Base-by-base conservation (phyloP, 2,329 filamentous ascomycete genomes). In the Aureobasidium melanogenum region DNA sequence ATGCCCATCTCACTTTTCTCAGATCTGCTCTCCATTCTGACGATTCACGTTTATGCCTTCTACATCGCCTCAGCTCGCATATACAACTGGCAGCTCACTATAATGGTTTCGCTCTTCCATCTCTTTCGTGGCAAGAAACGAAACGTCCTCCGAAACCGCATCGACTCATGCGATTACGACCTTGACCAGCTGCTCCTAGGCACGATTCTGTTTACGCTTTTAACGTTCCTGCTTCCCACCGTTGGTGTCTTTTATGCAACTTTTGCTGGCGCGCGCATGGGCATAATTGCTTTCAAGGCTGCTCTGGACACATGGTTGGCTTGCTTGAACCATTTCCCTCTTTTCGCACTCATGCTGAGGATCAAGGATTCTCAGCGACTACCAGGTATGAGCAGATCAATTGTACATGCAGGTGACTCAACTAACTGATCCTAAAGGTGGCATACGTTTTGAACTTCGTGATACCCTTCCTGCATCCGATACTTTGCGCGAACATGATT, bases 151-250 rank as follows among this genome's bases (percentile, higher is more conserved):
- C 88, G 95, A 64, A 96, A 97, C 71, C 91, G 94, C 75, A 97
- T 99, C 69, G 94, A 99, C 73, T 96, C 92, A 50, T 99, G 94
- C 79, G 94, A 97, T 76, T 99, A 99, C 76, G 94, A 97, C 72
- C 83, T 99, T 26, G 94, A 99, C 72, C 95, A 99, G 75, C 84
- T 99, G 4, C 85, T 99, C 7, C 86, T 99, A 8, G 94, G 94
- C 63, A 99, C 94, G 0, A 97, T 99, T 63, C 80, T 99, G 22
- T 99, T 99, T 71, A 97, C 94, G 0, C 79, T 99, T 8, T 82
- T 99, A 1, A 96, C 96, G 76, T 99, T 97, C 73, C 81, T 99
- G 17, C 80, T 99, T 3, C 94, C 94, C 0, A 99, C 94, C 0
- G 91, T 99, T 26, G 85, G 93, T 58, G 94, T 99, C 46, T 99